Evolutionary conservation across 352 stramenopile species (phyloP).

Genomic region (Globisporangium echinulatum): DNA sequence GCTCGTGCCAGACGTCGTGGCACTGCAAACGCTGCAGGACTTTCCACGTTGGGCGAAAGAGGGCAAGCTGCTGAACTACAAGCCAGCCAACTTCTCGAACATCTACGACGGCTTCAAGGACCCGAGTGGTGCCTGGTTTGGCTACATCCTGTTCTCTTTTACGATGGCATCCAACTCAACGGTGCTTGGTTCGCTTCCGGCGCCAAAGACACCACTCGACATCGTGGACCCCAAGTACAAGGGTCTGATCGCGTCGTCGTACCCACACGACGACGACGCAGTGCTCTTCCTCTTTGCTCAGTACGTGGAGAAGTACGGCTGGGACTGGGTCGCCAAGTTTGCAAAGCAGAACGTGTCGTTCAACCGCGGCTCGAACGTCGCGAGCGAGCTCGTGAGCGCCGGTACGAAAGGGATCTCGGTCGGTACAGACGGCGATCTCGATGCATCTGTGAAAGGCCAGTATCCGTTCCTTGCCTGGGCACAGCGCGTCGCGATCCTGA

Average conservation of each 20-base stretch:
- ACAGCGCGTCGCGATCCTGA: too few species aligned
- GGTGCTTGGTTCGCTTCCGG: background rate
- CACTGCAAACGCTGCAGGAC: conserved; percentile 50
- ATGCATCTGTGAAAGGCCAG: background rate
- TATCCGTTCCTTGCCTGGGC: conserved; percentile 8
- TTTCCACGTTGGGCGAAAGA: conserved; percentile 37
- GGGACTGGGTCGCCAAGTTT: conserved; percentile 39
- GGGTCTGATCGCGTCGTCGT: conserved; percentile 33
- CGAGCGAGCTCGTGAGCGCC: conserved; percentile 16
- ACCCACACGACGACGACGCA: conserved; percentile 48
- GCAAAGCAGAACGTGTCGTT: conserved; percentile 31
- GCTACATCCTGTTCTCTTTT: conserved; percentile 36
- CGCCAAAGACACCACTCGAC: conserved; percentile 22
- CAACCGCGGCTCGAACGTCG: conserved; percentile 25
- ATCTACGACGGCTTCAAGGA: conserved; percentile 42
- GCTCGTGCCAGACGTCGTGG: conserved; percentile 34
- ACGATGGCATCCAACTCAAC: conserved; percentile 31
- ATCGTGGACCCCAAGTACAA: conserved; percentile 28
- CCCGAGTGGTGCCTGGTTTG: conserved; percentile 24
- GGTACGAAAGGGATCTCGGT: conserved; percentile 29
- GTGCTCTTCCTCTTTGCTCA: conserved; percentile 36
- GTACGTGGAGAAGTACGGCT: conserved; percentile 51
- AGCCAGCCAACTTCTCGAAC: conserved; percentile 42
- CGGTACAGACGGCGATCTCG: conserved; percentile 1
- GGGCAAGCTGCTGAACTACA: conserved; percentile 44